Percentiles rank a stretch among this genome's conserved stretches.
phyloP scores from a whole-genome alignment of 352 stramenopile genomes.

The Globisporangium carolinianum region DNA sequence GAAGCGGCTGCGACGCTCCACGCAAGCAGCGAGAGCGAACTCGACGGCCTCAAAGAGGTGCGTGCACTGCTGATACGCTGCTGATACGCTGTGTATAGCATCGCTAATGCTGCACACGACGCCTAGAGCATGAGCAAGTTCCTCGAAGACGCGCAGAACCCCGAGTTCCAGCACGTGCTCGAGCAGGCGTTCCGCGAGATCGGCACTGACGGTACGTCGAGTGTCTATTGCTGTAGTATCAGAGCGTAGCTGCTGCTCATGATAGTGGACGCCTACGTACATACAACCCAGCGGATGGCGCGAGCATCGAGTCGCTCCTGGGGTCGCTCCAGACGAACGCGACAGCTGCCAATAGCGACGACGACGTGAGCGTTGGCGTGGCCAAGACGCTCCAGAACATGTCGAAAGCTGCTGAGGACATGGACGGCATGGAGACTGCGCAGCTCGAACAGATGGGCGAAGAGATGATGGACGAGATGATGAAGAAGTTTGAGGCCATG shows the following conservation, averaged over 20 bases:
- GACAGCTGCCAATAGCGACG: constrained; percentile 28
- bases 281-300: constrained; percentile 27
- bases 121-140: constrained; percentile 80
- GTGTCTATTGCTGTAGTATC: not conserved
- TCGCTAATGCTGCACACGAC: not conserved
- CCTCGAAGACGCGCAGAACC: constrained; percentile 79
- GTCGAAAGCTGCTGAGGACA: constrained; percentile 81
- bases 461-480: constrained; percentile 95
- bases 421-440: constrained; percentile 74
- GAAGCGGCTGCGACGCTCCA: constrained; percentile 45
- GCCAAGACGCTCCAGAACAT: constrained; percentile 88
- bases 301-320: constrained; percentile 68
- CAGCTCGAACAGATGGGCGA: constrained; percentile 89
- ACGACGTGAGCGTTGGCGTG: constrained; percentile 76
- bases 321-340: constrained; percentile 34
- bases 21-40: constrained; percentile 42
- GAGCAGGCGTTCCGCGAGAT: constrained; percentile 85
- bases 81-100: too few relatives aligned
- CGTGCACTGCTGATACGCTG: not conserved
- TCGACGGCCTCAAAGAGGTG: constrained; percentile 64
- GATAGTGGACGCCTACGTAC: not conserved
- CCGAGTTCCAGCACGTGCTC: constrained; percentile 81
- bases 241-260: not conserved
- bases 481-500: constrained; percentile 94
- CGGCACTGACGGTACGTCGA: constrained; percentile 40